Base-by-base conservation (phyloP, 768 basidiomycete genomes). In the Leccinum barrowsii region DNA sequence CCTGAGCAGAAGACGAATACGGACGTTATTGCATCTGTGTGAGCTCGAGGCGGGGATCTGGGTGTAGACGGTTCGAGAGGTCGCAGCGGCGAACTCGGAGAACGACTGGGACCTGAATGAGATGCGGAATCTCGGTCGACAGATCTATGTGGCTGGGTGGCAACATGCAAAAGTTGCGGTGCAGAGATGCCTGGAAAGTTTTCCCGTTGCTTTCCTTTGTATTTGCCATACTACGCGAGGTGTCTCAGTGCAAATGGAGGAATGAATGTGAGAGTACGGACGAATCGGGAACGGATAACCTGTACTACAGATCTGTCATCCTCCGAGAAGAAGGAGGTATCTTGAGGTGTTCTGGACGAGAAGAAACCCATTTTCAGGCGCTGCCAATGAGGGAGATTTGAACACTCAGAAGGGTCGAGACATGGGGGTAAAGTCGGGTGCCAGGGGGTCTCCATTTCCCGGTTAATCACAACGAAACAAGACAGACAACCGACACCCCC, bases 261-360 rank as follows among this genome's bases (percentile, higher is more conserved):
- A 40, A 60, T 55, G 65, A 65, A 63, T 59, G 60, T 58, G 62
- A 62, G 56, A 58, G 69, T 26, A 79, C 82, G 65, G 63, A 85
- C 83, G 64, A 85, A 83, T 71, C 84, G 78, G 65, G 84, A 84
- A 65, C 84, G 81, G 53, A 85, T 82, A 66, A 82, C 82, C 59
- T 80, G 76, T 28, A 82, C 71, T 53, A 85, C 81, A 30, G 82
- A 80, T 70, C 73, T 80, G 65, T 81, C 75, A 44, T 66, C 63
- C 54, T 70, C 62, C 3, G 32, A 32, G 22, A 64, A 54, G 26
- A 60, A 34, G 15, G 13, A 59, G 55, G 69, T 53, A 15, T 65
- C 65, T 42, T 59, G 58, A 17, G 59, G 22, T 32, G 57, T 63
- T 21, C 57, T 62, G 47, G 72, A 71, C 4, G 73, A 70, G 47